These are phyloP conservation scores for Mariannaea elegans DNA, from an alignment of 2,329 filamentous ascomycete genomes.

Conservation along the genomic window DNA sequence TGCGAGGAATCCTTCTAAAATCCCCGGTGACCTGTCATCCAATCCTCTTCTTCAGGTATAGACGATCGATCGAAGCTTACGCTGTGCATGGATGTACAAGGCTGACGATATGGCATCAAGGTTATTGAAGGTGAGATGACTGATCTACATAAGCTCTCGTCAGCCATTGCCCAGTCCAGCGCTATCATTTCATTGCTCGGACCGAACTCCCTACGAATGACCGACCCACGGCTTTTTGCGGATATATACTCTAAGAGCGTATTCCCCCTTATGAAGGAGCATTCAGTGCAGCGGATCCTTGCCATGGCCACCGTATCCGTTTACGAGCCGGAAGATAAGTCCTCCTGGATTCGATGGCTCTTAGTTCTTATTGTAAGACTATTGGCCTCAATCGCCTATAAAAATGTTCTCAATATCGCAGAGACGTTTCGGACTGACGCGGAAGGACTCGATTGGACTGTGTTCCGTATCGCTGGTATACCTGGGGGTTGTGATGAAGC, in stretches of 20 bases:
- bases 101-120: not conserved
- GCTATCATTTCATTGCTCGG: not conserved
- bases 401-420: constrained; percentile 2
- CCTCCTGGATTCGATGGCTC: constrained; percentile 1
- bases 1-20: constrained; percentile 19
- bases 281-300: not conserved
- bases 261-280: not conserved
- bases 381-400: not conserved
- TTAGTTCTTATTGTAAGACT: not conserved
- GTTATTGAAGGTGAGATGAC: constrained; percentile 4
- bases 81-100: not conserved
- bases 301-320: constrained; percentile 4
- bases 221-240: not conserved
- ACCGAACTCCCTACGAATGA: not conserved
- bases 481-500: not conserved
- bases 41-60: constrained; percentile 19
- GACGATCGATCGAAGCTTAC: not conserved
- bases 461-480: constrained; percentile 1
- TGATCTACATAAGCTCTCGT: not conserved
- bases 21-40: constrained; percentile 10
- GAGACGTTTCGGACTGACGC: constrained; percentile 5
- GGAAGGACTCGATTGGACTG: constrained; percentile 3
- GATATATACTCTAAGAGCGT: not conserved
- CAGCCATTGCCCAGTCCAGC: constrained; percentile 4
- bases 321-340: not conserved